A percentile compares a stretch with the other conserved stretches of the same genome.
phyloP scores from a whole-genome alignment of 768 basidiomycete genomes.

The Pulveroboletus sp. region DNA sequence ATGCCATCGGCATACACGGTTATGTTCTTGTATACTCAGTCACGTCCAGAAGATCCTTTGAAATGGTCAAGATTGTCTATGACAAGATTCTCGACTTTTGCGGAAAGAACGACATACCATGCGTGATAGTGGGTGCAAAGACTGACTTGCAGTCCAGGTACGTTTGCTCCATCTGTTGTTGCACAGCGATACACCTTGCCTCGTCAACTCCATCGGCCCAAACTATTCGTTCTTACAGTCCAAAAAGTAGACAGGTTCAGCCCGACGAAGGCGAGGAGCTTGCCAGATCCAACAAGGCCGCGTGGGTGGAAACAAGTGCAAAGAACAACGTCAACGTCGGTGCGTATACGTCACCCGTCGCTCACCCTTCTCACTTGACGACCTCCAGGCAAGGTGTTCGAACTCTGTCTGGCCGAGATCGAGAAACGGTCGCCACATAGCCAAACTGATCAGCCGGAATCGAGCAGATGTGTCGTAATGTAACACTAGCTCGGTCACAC shows the following conservation, averaged over 20 bases:
- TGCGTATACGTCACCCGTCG: conserved; percentile 39
- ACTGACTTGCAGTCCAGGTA: conserved; percentile 75
- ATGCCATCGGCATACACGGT: conserved; percentile 96
- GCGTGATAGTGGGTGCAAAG: conserved; percentile 94
- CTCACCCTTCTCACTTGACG: neutral
- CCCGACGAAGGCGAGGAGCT: conserved; percentile 69
- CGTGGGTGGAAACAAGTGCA: conserved; percentile 86
- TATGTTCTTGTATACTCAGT: conserved; percentile 97
- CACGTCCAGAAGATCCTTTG: conserved; percentile 82
- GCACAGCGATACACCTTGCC: conserved; percentile 8
- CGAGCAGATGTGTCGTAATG: conserved; percentile 51
- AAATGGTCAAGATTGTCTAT: conserved; percentile 90
- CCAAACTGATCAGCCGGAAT: conserved; percentile 39
- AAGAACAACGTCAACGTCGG: conserved; percentile 84
- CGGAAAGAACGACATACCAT: conserved; percentile 79
- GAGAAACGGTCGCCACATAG: conserved; percentile 64
- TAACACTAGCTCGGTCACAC: conserved; percentile 29
- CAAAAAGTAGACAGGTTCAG: conserved; percentile 64
- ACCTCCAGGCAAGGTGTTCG: conserved; percentile 69
- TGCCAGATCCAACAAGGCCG: conserved; percentile 66
- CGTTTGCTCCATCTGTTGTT: conserved; percentile 24
- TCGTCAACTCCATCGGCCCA: conserved; percentile 9
- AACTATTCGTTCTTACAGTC: conserved; percentile 30
- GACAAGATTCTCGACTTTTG: conserved; percentile 91
- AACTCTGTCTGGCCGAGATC: conserved; percentile 77